These are phyloP conservation scores for Przewalskia tangutica DNA, from an alignment of 257 asterid species.

Conservation along the genomic window DNA sequence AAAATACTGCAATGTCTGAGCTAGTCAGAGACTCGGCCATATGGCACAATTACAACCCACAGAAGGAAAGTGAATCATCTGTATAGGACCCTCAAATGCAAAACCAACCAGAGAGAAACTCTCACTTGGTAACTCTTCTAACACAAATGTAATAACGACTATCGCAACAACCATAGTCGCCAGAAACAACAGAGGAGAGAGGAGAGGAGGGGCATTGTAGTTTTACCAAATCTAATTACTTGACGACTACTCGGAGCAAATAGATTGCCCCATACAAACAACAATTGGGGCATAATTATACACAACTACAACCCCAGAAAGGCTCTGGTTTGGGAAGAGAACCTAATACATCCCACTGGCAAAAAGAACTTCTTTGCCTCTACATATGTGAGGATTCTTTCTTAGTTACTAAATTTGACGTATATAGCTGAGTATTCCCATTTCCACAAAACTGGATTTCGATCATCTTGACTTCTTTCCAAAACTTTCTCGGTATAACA, in stretches of 20 bases:
- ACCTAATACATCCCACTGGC: not conserved
- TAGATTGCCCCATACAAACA: not conserved
- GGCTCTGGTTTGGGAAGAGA: not conserved
- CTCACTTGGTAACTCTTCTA: not conserved
- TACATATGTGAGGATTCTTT: not conserved
- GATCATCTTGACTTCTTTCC: not conserved
- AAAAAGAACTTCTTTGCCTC: not conserved
- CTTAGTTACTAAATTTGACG: not conserved
- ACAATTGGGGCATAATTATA: not conserved
- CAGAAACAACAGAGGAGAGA: not conserved
- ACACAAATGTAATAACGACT: not conserved
- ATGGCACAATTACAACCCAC: not conserved
- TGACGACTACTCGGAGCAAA: not conserved
- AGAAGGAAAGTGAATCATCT: not conserved
- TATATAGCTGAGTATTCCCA: not conserved
- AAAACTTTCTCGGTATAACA: not conserved
- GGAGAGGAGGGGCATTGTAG: not conserved
- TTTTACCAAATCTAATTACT: not conserved
- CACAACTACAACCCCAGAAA: not conserved
- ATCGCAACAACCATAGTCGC: not conserved
- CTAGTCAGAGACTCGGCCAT: not conserved
- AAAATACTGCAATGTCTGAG: not conserved
- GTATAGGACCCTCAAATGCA: not conserved
- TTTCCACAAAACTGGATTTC: not conserved
- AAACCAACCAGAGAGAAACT: not conserved